phyloP scores from a whole-genome alignment of 2,329 filamentous ascomycete genomes.

The Sporothrix mexicana region DNA sequence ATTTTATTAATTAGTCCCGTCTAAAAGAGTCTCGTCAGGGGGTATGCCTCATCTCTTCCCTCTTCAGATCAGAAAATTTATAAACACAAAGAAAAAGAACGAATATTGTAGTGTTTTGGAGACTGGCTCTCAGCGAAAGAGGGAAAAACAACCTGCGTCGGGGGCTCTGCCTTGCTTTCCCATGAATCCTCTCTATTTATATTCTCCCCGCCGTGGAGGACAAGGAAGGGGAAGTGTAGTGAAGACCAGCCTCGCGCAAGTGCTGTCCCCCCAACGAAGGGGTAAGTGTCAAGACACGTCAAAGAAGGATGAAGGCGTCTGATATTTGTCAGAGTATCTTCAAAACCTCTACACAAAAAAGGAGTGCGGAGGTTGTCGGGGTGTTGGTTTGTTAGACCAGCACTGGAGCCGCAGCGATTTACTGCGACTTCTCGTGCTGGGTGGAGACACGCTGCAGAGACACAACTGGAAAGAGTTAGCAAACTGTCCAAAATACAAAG shows the following conservation, averaged over 20 bases:
- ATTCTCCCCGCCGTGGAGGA: constrained; percentile 24
- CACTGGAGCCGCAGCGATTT: constrained; percentile 44
- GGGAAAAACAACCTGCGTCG: constrained; percentile 24
- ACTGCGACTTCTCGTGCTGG: constrained; percentile 87
- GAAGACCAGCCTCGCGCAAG: constrained; percentile 33
- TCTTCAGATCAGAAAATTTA: constrained; percentile 43
- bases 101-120: neutral
- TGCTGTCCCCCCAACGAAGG: constrained; percentile 37
- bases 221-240: constrained; percentile 43
- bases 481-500: neutral
- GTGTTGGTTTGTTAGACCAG: neutral
- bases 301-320: constrained; percentile 38
- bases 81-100: constrained; percentile 44
- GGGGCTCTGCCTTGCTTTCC: constrained; percentile 28
- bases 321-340: constrained; percentile 31
- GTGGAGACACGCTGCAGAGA: constrained; percentile 88
- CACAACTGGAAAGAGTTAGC: constrained; percentile 71
- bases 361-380: neutral
- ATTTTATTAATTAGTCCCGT: constrained; percentile 53
- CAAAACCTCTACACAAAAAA: constrained; percentile 36
- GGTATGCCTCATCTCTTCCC: constrained; percentile 40
- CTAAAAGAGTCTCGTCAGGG: constrained; percentile 39
- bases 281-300: constrained; percentile 32
- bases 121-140: constrained; percentile 18
- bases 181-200: constrained; percentile 37